Conservation (phyloP, 352 stramenopile species). For the Pythium dissimile region DNA sequence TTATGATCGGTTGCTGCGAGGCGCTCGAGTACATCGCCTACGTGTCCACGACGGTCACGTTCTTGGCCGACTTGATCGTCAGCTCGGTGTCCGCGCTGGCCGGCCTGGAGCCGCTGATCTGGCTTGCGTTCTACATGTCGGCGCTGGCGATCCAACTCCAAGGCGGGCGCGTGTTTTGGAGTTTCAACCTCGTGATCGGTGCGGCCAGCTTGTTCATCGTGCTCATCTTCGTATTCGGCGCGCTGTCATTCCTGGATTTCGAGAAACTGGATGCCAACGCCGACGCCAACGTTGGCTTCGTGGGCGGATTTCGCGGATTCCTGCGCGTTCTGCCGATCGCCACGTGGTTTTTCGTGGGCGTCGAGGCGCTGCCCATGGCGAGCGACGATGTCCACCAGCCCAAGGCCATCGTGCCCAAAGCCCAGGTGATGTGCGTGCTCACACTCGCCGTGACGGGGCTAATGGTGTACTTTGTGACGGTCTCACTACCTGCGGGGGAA, state of each 20-base stretch:
- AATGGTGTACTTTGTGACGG: constrained; percentile 20
- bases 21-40: constrained; percentile 16
- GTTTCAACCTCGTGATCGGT: constrained; percentile 30
- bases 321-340: constrained; percentile 33
- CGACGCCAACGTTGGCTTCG: not conserved
- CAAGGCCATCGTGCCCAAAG: constrained; percentile 35
- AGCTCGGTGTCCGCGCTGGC: not conserved
- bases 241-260: not conserved
- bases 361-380: constrained; percentile 12
- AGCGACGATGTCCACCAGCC: constrained; percentile 28
- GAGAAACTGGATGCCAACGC: not conserved
- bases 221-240: constrained; percentile 3
- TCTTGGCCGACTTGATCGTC: not conserved
- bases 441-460: constrained; percentile 17
- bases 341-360: constrained; percentile 14
- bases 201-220: not conserved
- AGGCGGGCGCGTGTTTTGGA: constrained; percentile 26
- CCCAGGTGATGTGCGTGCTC: constrained; percentile 34
- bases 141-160: constrained; percentile 17
- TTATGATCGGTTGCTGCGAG: constrained; percentile 30
- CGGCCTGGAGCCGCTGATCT: constrained; percentile 3
- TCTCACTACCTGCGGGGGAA: constrained; percentile 4
- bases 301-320: not conserved
- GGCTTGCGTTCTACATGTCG: constrained; percentile 9
- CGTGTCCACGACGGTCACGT: not conserved